Conservation (phyloP, 179 eudicot species). For the Silene coronaria region DNA sequence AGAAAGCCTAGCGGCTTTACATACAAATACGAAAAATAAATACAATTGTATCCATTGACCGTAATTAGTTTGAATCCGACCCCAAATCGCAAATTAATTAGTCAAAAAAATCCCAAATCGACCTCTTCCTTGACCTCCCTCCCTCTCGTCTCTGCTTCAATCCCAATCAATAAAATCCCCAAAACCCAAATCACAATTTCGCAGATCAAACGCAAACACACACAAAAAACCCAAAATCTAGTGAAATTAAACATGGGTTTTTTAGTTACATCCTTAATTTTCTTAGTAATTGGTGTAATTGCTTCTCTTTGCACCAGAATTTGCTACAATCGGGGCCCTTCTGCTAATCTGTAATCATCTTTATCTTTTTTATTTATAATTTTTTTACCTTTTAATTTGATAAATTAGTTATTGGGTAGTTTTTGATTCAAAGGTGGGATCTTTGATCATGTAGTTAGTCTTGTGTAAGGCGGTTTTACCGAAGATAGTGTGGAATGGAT, state of each 20-base stretch:
- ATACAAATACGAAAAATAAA: too few species aligned
- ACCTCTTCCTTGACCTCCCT: background rate
- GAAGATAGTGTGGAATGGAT: too few species aligned
- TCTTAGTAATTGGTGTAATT: constrained; percentile 62
- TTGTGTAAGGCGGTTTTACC: too few species aligned
- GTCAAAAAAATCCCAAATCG: too few species aligned
- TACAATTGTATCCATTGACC: too few species aligned
- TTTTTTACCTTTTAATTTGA: constrained; percentile 3
- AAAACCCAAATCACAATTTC: background rate
- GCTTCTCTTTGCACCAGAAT: constrained; percentile 63
- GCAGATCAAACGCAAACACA: background rate
- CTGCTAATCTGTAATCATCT: constrained; percentile 71
- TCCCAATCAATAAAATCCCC: constrained; percentile 3
- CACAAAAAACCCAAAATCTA: background rate
- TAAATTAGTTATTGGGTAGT: background rate
- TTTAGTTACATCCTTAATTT: constrained; percentile 67
- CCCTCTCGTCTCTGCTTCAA: background rate
- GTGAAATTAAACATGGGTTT: constrained; percentile 44
- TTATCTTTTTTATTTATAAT: background rate
- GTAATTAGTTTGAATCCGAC: too few species aligned
- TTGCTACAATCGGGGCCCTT: constrained; percentile 87
- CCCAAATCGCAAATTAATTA: too few species aligned
- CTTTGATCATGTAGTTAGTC: constrained; percentile 11
- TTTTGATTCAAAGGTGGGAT: constrained; percentile 13
- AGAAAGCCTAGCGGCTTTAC: too few species aligned